A percentile compares a stretch with the other conserved stretches of the same genome.
Evolutionary conservation across 2,329 filamentous ascomycete genomes (phyloP).

Genomic region (Pseudofabraea citricarpa): DNA sequence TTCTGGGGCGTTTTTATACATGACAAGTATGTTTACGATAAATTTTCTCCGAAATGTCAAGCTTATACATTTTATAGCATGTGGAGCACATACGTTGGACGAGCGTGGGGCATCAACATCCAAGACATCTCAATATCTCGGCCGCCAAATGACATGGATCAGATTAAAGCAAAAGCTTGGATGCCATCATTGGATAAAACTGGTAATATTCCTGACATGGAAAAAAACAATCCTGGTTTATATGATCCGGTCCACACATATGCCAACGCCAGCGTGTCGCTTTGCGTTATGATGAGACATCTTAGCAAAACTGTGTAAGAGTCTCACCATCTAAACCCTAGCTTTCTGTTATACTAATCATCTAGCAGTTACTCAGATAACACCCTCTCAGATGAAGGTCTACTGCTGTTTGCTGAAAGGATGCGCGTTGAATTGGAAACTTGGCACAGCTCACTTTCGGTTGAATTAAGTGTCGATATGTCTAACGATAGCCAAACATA

Average conservation of each 20-base stretch:
- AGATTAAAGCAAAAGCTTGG: neutral
- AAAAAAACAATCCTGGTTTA: neutral
- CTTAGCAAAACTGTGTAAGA: slow-evolving; percentile 6
- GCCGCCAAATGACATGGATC: neutral
- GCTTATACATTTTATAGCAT: slow-evolving; percentile 1
- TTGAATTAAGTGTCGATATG: slow-evolving; percentile 5
- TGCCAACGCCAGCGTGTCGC: slow-evolving; percentile 6
- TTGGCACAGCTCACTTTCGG: slow-evolving; percentile 4
- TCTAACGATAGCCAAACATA: slow-evolving; percentile 5
- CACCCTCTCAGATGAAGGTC: slow-evolving; percentile 2
- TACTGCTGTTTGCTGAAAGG: slow-evolving; percentile 5
- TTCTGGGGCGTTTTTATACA: slow-evolving; percentile 8
- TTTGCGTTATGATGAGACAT: slow-evolving; percentile 9
- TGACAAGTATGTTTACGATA: slow-evolving; percentile 5
- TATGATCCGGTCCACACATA: slow-evolving; percentile 6
- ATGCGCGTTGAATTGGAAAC: slow-evolving; percentile 6
- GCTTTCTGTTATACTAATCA: slow-evolving; percentile 1
- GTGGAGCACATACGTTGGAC: slow-evolving; percentile 9
- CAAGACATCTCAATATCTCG: slow-evolving; percentile 6
- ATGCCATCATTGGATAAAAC: too few species aligned
- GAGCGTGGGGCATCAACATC: slow-evolving; percentile 6
- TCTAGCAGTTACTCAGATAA: slow-evolving; percentile 4
- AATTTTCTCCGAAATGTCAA: too few species aligned
- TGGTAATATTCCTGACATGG: too few species aligned
- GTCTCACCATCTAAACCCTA: neutral